phyloP scores from a whole-genome alignment of 805 yeast species.

The Metschnikowia similis region DNA sequence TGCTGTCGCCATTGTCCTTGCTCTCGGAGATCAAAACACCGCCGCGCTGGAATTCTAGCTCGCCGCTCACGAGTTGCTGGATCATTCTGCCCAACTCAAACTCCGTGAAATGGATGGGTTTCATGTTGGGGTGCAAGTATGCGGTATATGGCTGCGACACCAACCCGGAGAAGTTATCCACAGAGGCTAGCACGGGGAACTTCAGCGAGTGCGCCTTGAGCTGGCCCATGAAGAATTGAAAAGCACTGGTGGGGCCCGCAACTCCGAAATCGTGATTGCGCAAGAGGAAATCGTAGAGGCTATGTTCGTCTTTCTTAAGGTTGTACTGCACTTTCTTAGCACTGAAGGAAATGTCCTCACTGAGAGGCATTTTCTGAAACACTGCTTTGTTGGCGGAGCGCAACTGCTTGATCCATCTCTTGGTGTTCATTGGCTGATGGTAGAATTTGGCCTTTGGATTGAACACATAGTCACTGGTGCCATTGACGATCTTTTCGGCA shows the following conservation, averaged over 20 bases:
- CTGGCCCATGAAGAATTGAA: constrained; percentile 53
- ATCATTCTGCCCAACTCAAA: constrained; percentile 62
- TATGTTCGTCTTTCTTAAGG: constrained; percentile 31
- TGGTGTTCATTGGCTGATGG: constrained; percentile 77
- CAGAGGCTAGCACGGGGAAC: constrained; percentile 60
- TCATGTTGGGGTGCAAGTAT: constrained; percentile 56
- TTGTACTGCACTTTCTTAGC: constrained; percentile 29
- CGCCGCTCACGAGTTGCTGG: constrained; percentile 52
- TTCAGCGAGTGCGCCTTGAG: constrained; percentile 42
- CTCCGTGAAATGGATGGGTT: constrained; percentile 53
- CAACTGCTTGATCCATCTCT: constrained; percentile 51
- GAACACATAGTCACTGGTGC: constrained; percentile 62
- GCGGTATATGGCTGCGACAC: constrained; percentile 50
- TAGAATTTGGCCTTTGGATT: constrained; percentile 47
- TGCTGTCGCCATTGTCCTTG: constrained; percentile 43
- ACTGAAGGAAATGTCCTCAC: constrained; percentile 30
- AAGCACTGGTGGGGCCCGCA: constrained; percentile 40
- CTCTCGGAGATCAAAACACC: constrained; percentile 63
- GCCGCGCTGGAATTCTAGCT: constrained; percentile 50
- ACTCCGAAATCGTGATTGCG: constrained; percentile 37
- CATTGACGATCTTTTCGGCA: constrained; percentile 61
- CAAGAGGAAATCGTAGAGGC: constrained; percentile 25
- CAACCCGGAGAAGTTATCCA: constrained; percentile 71
- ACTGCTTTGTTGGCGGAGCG: constrained; percentile 32
- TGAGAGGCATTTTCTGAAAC: constrained; percentile 32